Conservation (phyloP, 129 eudicot species). For the Chrysanthemum lavandulifolium region DNA sequence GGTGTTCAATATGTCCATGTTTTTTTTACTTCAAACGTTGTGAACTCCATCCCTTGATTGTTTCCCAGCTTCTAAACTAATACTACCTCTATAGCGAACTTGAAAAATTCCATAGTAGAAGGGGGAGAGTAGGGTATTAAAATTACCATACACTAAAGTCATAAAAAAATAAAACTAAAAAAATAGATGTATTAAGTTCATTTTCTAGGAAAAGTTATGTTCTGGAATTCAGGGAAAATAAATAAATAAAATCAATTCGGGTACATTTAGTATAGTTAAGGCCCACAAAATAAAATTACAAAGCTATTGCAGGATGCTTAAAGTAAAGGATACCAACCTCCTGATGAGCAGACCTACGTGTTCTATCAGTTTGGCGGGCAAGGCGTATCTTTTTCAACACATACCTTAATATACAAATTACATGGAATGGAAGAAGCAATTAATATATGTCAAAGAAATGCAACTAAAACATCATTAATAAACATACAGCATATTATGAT, state of each 20-base stretch:
- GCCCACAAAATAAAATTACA: conserved; percentile 12
- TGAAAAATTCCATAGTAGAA: too few relatives aligned
- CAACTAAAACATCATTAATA: conserved; percentile 17
- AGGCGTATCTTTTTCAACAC: conserved; percentile 98
- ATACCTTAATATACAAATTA: conserved; percentile 64
- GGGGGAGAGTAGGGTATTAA: too few relatives aligned
- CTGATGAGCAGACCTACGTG: conserved; percentile 96
- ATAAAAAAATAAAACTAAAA: not conserved
- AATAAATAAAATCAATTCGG: not conserved
- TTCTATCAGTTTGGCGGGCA: conserved; percentile 98
- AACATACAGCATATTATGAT: conserved; percentile 15
- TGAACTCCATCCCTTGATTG: too few relatives aligned
- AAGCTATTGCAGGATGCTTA: conserved; percentile 14
- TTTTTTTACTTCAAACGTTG: too few relatives aligned
- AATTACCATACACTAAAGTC: not conserved
- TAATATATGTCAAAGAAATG: conserved; percentile 18
- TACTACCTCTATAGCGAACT: too few relatives aligned
- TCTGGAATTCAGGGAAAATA: not conserved
- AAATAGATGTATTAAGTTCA: not conserved
- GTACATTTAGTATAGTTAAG: conserved; percentile 19
- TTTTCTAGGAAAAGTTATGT: conserved; percentile 3
- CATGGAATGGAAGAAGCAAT: conserved; percentile 25
- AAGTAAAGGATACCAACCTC: conserved; percentile 66
- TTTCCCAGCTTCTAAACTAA: too few relatives aligned
- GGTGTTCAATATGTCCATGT: too few relatives aligned